These are phyloP conservation scores for Dissoconium aciculare DNA, from an alignment of 2,329 filamentous ascomycete genomes.

Conservation along the genomic window DNA sequence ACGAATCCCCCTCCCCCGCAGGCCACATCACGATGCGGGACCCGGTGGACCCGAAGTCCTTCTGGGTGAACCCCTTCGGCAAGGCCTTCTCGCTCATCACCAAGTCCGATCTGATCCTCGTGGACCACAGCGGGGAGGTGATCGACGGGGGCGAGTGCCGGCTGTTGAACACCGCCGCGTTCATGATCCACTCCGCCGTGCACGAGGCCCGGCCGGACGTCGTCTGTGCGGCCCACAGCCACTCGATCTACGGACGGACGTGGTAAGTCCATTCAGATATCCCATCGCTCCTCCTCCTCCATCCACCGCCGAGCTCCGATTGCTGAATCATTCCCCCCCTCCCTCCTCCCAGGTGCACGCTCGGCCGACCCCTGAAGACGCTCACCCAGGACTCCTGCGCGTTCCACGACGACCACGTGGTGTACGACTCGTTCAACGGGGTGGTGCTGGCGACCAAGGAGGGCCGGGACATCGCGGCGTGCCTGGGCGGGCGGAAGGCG, in stretches of 20 bases:
- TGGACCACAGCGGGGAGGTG: slow-evolving; percentile 30
- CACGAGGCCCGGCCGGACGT: slow-evolving; percentile 31
- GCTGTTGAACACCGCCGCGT: slow-evolving; percentile 32
- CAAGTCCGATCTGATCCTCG: slow-evolving; percentile 33
- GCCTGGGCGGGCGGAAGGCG: slow-evolving; percentile 28
- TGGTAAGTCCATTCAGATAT: too few species aligned
- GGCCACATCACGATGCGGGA: slow-evolving; percentile 32
- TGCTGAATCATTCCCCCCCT: too few species aligned
- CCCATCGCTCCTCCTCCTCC: too few species aligned
- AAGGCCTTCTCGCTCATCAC: slow-evolving; percentile 30
- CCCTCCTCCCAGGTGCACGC: too few species aligned
- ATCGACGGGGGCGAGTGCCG: slow-evolving; percentile 28
- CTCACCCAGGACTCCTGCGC: slow-evolving; percentile 31
- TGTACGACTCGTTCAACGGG: slow-evolving; percentile 33
- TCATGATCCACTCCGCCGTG: slow-evolving; percentile 32
- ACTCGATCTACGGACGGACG: slow-evolving; percentile 31
- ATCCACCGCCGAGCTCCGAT: too few species aligned
- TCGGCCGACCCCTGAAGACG: slow-evolving; percentile 31
- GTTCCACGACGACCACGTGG: slow-evolving; percentile 28
- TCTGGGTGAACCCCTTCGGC: slow-evolving; percentile 28
- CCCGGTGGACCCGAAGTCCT: slow-evolving; percentile 19
- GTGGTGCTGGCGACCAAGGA: slow-evolving; percentile 33
- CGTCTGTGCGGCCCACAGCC: slow-evolving; percentile 31
- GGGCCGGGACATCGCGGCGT: slow-evolving; percentile 29
- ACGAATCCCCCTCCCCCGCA: too few species aligned